Evolutionary conservation across 2,329 filamentous ascomycete species (phyloP), one percentile per base, ranked within the genome.

Genomic region (Tolypocladium endophyticum): DNA sequence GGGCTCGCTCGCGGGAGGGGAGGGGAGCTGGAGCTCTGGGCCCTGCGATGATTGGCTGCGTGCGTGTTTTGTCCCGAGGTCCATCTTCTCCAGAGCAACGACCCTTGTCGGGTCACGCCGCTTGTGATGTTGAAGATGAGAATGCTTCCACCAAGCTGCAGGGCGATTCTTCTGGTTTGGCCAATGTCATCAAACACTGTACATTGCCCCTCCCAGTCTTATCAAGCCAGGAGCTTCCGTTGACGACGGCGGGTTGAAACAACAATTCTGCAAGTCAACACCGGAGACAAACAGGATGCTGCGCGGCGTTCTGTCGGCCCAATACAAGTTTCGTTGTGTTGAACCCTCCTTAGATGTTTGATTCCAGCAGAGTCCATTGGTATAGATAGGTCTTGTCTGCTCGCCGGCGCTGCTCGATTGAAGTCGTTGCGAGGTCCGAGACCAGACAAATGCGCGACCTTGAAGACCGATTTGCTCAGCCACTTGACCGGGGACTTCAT

Each of bases 41-140:
- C 30, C 20, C 28, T 36, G 20, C 8, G 50, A 2, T 56, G 55
- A 56, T 56, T 56, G 55, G 55, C 38, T 30, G 55, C 38, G 38
- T 18, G 18, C 55, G 20, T 56, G 55, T 56, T 56, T 56, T 39
- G 36, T 41, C 55, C 38, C 55, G 36, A 56, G 36, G 55, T 43
- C 36, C 55, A n/a, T 56, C 55, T 56, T 56, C 55, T 23, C 55
- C 55, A 56, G 55, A 56, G 55, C 55, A 56, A 56, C 55, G 55
- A 38, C 38, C 38, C 55, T 36, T 41, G 35, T 28, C 30, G 2
- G 23, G 23, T 28, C 20, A 7, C 41, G 20, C 3, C n/a, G 23
- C 23, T 53, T 14, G 50, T 53, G 50, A 53, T 23, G 30, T 23
- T 16, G 8, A 7, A 4, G 47, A 33, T 4, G 16, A n/a, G 3